These are phyloP conservation scores for Sclerospora graminicola DNA, from an alignment of 352 stramenopile species.

Conservation along the genomic window DNA sequence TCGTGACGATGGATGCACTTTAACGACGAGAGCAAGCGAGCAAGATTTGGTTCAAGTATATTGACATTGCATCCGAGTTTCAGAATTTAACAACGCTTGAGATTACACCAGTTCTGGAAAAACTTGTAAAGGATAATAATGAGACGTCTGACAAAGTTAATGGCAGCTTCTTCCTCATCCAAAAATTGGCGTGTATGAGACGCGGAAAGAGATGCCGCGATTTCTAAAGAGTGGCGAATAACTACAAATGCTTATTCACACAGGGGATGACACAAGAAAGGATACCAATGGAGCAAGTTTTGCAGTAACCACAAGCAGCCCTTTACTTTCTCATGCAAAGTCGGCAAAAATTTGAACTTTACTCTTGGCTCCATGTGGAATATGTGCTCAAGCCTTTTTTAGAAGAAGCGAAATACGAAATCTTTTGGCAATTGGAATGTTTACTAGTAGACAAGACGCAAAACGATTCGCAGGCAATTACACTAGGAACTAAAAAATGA, in stretches of 20 bases:
- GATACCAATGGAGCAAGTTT: conserved; percentile 70
- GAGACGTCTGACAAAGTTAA: conserved; percentile 31
- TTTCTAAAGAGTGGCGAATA: conserved; percentile 84
- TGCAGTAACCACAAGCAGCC: conserved; percentile 63
- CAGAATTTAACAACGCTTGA: conserved; percentile 74
- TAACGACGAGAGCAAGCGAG: conserved; percentile 57
- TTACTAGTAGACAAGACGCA: conserved; percentile 65
- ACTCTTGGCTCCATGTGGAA: conserved; percentile 84
- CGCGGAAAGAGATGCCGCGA: conserved; percentile 63
- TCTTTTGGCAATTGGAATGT: conserved; percentile 61
- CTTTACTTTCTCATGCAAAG: conserved; percentile 86
- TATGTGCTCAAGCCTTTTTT: conserved; percentile 74
- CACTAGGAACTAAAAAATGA: conserved; percentile 67
- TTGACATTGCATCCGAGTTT: conserved; percentile 70
- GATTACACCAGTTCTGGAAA: conserved; percentile 62
- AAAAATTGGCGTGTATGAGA: conserved; percentile 83
- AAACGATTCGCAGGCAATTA: conserved; percentile 72
- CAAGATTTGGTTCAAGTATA: conserved; percentile 85
- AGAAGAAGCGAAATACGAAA: conserved; percentile 27
- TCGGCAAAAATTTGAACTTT: conserved; percentile 79
- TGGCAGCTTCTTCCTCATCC: conserved; percentile 76
- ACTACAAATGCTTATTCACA: conserved; percentile 75
- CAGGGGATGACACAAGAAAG: conserved; percentile 61
- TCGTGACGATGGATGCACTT: conserved; percentile 53
- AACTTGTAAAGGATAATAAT: conserved; percentile 65